Percentiles rank a stretch among this genome's conserved stretches.
These are phyloP conservation scores for Astrephomene gubernaculifera DNA, from an alignment of 139 green algal genomes.

Conservation along the genomic window DNA sequence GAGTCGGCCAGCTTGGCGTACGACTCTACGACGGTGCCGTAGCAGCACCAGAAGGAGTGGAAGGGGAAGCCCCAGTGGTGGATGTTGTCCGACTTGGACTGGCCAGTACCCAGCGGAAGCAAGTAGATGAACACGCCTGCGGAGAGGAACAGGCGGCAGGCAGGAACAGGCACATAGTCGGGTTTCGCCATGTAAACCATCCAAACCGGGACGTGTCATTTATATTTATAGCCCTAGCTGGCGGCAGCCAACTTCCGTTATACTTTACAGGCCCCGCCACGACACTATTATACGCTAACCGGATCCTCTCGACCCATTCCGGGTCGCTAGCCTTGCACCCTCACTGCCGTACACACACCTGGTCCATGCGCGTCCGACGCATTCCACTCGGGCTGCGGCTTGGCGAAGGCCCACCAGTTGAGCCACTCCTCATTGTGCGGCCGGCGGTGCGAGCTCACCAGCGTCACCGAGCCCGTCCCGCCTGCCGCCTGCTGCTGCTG, in stretches of 20 bases:
- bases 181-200: no score
- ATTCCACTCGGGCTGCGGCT: slow-evolving; percentile 35
- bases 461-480: background rate
- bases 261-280: no score
- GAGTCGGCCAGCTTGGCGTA: slow-evolving; percentile 77
- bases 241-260: no score
- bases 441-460: background rate
- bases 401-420: slow-evolving; percentile 37
- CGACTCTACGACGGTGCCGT: slow-evolving; percentile 71
- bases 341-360: background rate
- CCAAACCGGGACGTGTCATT: no score
- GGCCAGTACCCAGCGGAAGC: slow-evolving; percentile 59
- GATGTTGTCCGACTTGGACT: slow-evolving; percentile 56
- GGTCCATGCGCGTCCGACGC: slow-evolving; percentile 29
- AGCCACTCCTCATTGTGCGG: slow-evolving; percentile 40
- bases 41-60: slow-evolving; percentile 82
- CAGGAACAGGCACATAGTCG: no score
- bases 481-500: no score
- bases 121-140: slow-evolving; percentile 67
- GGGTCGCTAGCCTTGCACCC: background rate
- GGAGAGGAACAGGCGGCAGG: background rate
- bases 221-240: no score
- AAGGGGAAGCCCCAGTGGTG: slow-evolving; percentile 62
- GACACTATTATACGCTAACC: background rate
- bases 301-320: background rate